A percentile compares a stretch with the other conserved stretches of the same genome.
Evolutionary conservation across 495 filamentous ascomycete species (phyloP).

Genomic region (Sordaria brevicollis): DNA sequence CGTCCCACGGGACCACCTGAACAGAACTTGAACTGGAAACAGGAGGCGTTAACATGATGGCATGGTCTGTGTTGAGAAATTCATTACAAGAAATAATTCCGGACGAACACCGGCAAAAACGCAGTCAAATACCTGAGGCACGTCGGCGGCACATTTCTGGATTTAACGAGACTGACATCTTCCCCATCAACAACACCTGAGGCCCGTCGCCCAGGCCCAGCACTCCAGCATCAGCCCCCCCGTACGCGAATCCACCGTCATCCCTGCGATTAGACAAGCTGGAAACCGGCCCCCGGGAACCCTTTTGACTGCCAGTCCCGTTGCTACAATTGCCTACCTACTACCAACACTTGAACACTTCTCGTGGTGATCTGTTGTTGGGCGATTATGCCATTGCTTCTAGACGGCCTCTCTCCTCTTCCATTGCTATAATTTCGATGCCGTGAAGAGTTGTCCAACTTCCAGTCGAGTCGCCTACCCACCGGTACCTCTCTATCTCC

Average conservation of each 20-base stretch:
- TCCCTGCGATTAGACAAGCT: conserved; percentile 1
- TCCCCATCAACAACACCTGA: not conserved
- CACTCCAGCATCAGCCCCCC: too few species aligned
- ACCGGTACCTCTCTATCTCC: not conserved
- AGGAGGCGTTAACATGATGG: not conserved
- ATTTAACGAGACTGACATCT: not conserved
- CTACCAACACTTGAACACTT: conserved; percentile 9
- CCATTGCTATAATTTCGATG: not conserved
- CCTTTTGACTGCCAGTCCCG: not conserved
- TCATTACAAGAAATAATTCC: not conserved
- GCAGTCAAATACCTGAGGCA: not conserved
- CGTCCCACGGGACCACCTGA: not conserved
- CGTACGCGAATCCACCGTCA: conserved; percentile 3
- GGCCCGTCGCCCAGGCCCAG: not conserved
- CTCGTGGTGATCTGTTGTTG: conserved; percentile 2
- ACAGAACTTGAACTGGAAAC: not conserved
- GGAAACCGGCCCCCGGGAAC: conserved; percentile 1
- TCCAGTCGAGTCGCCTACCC: not conserved
- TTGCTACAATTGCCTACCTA: not conserved
- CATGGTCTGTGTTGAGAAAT: not conserved
- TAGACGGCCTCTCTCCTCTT: not conserved
- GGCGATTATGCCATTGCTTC: conserved; percentile 2
- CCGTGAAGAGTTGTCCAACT: conserved; percentile 1
- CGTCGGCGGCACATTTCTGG: not conserved
- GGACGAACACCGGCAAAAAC: not conserved